Evolutionary conservation across 2,329 filamentous ascomycete genomes (phyloP).

Genomic region (Colletotrichum sp.): DNA sequence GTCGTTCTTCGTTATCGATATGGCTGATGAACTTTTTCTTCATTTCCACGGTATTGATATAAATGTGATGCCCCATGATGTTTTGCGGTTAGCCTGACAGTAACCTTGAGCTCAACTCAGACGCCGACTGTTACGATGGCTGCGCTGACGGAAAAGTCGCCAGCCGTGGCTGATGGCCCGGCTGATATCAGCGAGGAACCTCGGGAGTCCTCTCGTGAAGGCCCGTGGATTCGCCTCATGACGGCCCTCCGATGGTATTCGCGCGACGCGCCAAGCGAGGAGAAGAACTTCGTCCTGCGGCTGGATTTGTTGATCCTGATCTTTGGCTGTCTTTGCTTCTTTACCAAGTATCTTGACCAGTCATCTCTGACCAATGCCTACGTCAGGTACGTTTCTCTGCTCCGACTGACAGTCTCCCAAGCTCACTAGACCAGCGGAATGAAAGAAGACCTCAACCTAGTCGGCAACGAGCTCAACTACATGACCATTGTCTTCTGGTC

Average conservation of each 20-base stretch:
- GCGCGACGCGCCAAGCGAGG: constrained; percentile 30
- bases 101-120: neutral
- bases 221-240: constrained; percentile 30
- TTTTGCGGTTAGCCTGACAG: neutral
- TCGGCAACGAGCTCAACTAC: constrained; percentile 38
- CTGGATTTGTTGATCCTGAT: constrained; percentile 41
- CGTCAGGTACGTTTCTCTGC: constrained; percentile 30
- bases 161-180: neutral
- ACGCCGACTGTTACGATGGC: neutral
- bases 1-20: neutral
- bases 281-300: constrained; percentile 39
- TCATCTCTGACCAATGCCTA: constrained; percentile 41
- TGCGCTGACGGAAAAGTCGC: constrained; percentile 4
- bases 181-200: neutral
- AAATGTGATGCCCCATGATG: neutral
- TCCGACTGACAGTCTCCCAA: neutral
- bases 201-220: neutral
- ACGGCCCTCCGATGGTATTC: constrained; percentile 37
- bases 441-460: constrained; percentile 36
- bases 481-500: constrained; percentile 36
- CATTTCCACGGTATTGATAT: neutral
- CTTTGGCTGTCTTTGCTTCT: constrained; percentile 43
- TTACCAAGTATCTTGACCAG: constrained; percentile 44
- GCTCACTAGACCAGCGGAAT: constrained; percentile 35
- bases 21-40: neutral